phyloP scores from a whole-genome alignment of 345 rosid genomes.

The Lepidium sativum region DNA sequence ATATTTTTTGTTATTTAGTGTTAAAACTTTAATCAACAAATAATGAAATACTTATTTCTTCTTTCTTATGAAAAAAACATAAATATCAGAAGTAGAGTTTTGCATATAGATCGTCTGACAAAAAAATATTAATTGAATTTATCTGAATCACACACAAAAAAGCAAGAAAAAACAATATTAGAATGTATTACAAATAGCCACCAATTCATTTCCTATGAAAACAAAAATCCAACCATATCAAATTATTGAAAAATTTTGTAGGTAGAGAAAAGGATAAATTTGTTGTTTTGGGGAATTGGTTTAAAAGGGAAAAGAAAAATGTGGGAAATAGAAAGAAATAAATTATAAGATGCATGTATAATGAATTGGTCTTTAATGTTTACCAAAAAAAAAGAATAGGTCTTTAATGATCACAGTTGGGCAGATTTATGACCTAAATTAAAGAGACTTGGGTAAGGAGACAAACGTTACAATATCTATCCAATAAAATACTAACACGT shows the following conservation, averaged over 20 bases:
- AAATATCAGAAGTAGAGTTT: no score
- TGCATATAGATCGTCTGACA: no score
- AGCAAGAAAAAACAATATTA: no score
- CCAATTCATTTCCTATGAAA: no score
- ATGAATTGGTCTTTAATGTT: conserved; percentile 14
- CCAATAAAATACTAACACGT: conserved; percentile 7
- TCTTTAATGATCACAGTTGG: conserved; percentile 23
- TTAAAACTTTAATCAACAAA: neutral
- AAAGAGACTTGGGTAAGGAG: conserved; percentile 26
- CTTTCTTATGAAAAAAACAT: neutral
- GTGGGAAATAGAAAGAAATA: neutral
- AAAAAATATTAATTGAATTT: no score
- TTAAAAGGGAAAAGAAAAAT: neutral
- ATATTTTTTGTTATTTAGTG: neutral
- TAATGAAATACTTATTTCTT: neutral
- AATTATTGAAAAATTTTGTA: neutral
- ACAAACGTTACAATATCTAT: neutral
- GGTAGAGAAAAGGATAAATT: neutral
- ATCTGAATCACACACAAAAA: no score
- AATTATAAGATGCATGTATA: conserved; percentile 15
- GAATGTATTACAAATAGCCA: no score
- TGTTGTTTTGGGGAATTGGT: neutral
- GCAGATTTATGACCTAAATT: conserved; percentile 19
- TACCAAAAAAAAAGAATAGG: no score
- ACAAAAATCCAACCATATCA: no score